phyloP scores from a whole-genome alignment of 441 rosid genomes.

The Gossypium schwendimanii region DNA sequence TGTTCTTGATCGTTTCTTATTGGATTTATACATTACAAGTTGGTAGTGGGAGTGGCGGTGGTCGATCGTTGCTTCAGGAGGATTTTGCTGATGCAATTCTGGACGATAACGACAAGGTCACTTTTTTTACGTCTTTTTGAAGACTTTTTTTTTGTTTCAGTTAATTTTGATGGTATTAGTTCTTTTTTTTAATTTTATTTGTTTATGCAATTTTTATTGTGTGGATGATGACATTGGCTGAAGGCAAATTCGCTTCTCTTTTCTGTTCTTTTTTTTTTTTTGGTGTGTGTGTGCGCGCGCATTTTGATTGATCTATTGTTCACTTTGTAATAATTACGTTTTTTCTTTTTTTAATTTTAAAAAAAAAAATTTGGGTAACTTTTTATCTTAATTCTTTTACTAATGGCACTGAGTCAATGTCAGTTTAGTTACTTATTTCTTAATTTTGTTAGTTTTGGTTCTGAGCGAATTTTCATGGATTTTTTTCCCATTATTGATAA shows the following conservation, averaged over 20 bases:
- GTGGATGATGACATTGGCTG: neutral
- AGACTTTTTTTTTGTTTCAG: neutral
- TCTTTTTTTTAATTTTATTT: neutral
- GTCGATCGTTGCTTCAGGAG: slow-evolving; percentile 33
- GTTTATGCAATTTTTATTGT: neutral
- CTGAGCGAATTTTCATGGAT: neutral
- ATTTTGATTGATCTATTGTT: neutral
- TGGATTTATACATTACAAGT: slow-evolving; percentile 49
- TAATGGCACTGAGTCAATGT: neutral
- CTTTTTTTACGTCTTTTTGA: neutral
- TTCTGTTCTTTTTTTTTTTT: neutral
- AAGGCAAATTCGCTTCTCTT: neutral
- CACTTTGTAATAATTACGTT: neutral
- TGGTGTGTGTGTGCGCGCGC: neutral
- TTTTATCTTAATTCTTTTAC: neutral
- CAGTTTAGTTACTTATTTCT: neutral
- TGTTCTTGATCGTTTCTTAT: slow-evolving; percentile 46
- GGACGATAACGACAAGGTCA: slow-evolving; percentile 64
- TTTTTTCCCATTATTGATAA: neutral
- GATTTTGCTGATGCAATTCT: slow-evolving; percentile 25
- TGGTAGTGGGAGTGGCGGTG: slow-evolving; percentile 27
- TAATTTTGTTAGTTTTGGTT: slow-evolving; percentile 5
- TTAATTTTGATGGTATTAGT: neutral
- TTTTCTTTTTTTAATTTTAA: neutral
- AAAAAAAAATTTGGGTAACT: neutral